Evolutionary conservation across 1,139 yeast species (phyloP).

Genomic region (Taiozyma sp.): DNA sequence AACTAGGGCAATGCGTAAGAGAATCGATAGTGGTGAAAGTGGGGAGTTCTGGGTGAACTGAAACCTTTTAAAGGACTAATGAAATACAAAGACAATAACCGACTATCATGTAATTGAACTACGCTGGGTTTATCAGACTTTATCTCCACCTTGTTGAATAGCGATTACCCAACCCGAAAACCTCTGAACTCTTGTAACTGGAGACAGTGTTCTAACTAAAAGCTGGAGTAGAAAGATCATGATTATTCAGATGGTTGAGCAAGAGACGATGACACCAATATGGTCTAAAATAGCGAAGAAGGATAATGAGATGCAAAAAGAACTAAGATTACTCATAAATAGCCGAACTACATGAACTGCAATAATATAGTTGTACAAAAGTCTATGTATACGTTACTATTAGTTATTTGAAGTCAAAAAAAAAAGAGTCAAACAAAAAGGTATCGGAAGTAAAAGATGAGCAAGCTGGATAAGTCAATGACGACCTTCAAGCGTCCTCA

Average conservation of each 20-base stretch:
- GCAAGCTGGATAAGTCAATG: neutral
- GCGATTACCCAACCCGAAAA: too few relatives aligned
- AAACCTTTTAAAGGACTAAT: neutral
- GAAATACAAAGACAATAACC: neutral
- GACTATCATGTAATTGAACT: neutral
- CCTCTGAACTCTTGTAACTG: too few relatives aligned
- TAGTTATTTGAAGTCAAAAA: neutral
- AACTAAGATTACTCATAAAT: too few relatives aligned
- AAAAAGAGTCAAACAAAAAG: neutral
- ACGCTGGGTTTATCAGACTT: neutral
- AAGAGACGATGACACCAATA: too few relatives aligned
- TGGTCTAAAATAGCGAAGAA: too few relatives aligned
- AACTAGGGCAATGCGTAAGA: constrained; percentile 32
- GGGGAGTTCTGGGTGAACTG: constrained; percentile 24
- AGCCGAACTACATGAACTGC: neutral
- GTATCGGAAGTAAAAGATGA: neutral
- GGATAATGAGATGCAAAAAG: too few relatives aligned
- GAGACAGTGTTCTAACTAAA: too few relatives aligned
- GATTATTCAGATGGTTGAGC: too few relatives aligned
- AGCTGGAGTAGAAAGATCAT: too few relatives aligned
- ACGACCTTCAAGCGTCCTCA: neutral
- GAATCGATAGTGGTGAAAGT: constrained; percentile 34
- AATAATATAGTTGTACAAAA: neutral
- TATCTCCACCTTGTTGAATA: too few relatives aligned
- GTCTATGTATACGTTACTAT: neutral